Conservation (phyloP, 2,329 filamentous ascomycete species). For the Alternaria gansuensis region DNA sequence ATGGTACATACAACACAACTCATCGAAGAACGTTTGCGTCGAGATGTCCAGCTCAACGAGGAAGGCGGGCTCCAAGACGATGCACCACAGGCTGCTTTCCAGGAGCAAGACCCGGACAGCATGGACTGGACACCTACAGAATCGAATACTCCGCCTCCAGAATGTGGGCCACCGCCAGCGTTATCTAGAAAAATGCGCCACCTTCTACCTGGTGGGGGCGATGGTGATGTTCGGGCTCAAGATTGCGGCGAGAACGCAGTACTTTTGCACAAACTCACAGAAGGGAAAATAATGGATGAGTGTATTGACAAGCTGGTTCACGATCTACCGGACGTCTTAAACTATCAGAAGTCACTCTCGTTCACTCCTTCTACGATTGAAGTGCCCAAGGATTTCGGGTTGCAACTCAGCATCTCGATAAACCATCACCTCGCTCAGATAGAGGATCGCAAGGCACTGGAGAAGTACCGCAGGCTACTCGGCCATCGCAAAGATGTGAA, state of each 20-base stretch:
- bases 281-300: conserved; percentile 50
- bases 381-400: conserved; percentile 50
- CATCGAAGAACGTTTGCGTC: conserved; percentile 43
- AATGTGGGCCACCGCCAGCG: conserved; percentile 43
- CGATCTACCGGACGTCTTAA: conserved; percentile 48
- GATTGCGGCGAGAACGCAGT: conserved; percentile 40
- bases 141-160: conserved; percentile 38
- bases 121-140: conserved; percentile 53
- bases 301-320: conserved; percentile 51
- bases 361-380: conserved; percentile 53
- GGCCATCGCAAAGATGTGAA: conserved; percentile 46
- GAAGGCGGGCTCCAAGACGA: conserved; percentile 19
- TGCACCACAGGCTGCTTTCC: conserved; percentile 25
- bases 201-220: conserved; percentile 40
- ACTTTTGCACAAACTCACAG: conserved; percentile 48
- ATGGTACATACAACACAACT: conserved; percentile 50
- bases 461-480: conserved; percentile 51
- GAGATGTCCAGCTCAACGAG: conserved; percentile 25
- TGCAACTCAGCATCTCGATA: conserved; percentile 52
- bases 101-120: conserved; percentile 47
- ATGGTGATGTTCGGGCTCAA: conserved; percentile 35
- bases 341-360: conserved; percentile 44
- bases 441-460: conserved; percentile 49
- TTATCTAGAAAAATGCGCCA: conserved; percentile 46
- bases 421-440: conserved; percentile 53